These are phyloP conservation scores for Lomentospora prolificans DNA, from an alignment of 2,329 filamentous ascomycete species.

Conservation along the genomic window DNA sequence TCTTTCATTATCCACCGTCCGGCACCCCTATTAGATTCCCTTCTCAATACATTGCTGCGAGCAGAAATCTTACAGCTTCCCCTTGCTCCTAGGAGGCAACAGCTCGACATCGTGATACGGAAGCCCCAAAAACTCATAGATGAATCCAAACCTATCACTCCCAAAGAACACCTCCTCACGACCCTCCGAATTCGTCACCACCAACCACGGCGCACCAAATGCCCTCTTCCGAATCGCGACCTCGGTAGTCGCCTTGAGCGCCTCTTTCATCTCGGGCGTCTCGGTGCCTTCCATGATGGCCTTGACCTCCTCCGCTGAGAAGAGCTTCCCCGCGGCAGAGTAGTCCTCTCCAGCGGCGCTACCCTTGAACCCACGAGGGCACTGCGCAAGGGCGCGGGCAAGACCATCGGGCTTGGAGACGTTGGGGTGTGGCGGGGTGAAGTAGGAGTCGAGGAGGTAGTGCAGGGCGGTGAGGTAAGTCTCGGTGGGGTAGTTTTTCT, in stretches of 20 bases:
- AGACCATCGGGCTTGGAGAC: constrained; percentile 47
- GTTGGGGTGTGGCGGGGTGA: constrained; percentile 48
- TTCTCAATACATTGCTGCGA: too few species aligned
- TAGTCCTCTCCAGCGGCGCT: constrained; percentile 2
- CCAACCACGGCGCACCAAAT: constrained; percentile 70
- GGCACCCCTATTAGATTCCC: too few species aligned
- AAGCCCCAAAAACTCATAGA: constrained; percentile 57
- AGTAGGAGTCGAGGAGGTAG: constrained; percentile 51
- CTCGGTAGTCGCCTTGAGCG: constrained; percentile 47
- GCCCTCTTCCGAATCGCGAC: constrained; percentile 55
- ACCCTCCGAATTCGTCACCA: constrained; percentile 50
- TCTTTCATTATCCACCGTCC: too few species aligned
- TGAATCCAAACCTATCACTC: constrained; percentile 62
- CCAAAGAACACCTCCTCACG: constrained; percentile 64
- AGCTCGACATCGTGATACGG: constrained; percentile 46
- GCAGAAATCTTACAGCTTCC: too few species aligned
- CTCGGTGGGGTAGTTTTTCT: constrained; percentile 38
- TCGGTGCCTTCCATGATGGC: constrained; percentile 43
- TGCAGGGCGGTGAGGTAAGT: constrained; percentile 44
- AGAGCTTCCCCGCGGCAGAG: constrained; percentile 25
- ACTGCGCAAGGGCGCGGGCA: constrained; percentile 20
- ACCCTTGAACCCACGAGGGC: constrained; percentile 20
- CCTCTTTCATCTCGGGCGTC: constrained; percentile 33
- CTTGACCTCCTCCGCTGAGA: constrained; percentile 40
- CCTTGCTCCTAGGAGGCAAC: constrained; percentile 12